Conservation (phyloP, 2,329 filamentous ascomycete species). For the Calonectria henricotiae region DNA sequence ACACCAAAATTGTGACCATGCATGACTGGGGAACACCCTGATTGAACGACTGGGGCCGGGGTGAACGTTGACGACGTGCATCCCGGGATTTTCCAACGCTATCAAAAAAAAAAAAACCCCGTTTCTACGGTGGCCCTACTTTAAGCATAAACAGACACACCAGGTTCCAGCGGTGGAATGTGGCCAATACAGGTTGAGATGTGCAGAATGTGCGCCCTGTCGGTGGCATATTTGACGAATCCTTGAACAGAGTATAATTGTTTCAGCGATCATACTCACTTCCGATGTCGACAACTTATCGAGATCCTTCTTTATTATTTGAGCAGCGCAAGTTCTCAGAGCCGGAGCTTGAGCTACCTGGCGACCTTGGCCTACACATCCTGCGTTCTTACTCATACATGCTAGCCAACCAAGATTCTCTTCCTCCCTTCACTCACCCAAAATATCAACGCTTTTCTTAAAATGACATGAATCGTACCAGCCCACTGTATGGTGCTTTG, state of each 20-base stretch:
- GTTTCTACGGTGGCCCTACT: not conserved
- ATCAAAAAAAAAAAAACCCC: too few species aligned
- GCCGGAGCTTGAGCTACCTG: not conserved
- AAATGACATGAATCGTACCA: not conserved
- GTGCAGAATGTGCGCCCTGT: not conserved
- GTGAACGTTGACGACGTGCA: not conserved
- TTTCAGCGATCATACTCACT: not conserved
- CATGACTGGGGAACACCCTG: not conserved
- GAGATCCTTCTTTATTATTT: not conserved
- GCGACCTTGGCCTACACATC: not conserved
- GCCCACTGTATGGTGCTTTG: not conserved
- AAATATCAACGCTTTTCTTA: not conserved
- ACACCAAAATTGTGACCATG: not conserved
- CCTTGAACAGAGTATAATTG: not conserved
- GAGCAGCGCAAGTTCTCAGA: not conserved
- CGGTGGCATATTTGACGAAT: not conserved
- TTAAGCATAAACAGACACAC: not conserved
- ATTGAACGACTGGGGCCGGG: too few species aligned
- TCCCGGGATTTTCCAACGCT: not conserved
- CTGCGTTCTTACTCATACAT: not conserved
- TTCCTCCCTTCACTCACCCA: not conserved
- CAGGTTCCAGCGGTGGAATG: not conserved
- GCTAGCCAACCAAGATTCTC: not conserved
- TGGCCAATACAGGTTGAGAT: not conserved
- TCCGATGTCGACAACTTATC: not conserved